A percentile compares a stretch with the other conserved stretches of the same genome.
Conservation (phyloP, 352 stramenopile genomes). For the Globisporangium nunn region DNA sequence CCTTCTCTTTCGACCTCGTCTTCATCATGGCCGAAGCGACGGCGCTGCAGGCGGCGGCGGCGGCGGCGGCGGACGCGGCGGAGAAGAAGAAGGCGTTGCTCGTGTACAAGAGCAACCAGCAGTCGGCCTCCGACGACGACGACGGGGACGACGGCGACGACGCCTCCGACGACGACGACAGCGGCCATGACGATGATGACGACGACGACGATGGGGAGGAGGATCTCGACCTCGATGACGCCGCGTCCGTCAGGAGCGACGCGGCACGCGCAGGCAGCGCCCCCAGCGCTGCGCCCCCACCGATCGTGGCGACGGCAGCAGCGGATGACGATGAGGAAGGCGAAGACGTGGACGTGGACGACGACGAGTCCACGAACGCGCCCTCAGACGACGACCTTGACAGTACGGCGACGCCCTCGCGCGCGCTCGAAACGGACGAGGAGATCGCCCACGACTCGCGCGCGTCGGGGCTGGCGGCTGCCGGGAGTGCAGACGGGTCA, state of each 20-base stretch:
- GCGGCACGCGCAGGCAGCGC: not conserved
- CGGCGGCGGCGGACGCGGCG: conserved; percentile 2
- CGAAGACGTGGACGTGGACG: conserved; percentile 13
- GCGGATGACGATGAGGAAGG: conserved; percentile 20
- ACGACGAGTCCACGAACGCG: conserved; percentile 67
- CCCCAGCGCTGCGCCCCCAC: not conserved
- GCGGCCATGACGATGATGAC: conserved; percentile 32
- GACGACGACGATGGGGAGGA: conserved; percentile 11
- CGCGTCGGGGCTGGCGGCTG: too few relatives aligned
- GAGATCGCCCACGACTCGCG: conserved; percentile 6
- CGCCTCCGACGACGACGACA: conserved; percentile 21
- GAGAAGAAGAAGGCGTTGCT: conserved; percentile 76
- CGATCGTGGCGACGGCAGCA: not conserved
- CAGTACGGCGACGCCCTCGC: conserved; percentile 44
- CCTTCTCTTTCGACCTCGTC: too few relatives aligned
- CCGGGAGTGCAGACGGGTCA: too few relatives aligned
- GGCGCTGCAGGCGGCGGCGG: not conserved
- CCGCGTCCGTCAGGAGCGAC: conserved; percentile 7
- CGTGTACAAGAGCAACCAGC: conserved; percentile 70
- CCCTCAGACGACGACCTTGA: conserved; percentile 74
- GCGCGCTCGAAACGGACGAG: conserved; percentile 39
- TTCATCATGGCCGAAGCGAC: not conserved
- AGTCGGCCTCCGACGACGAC: conserved; percentile 54
- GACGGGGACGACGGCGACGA: conserved; percentile 40
- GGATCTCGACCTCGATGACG: conserved; percentile 14